phyloP scores from a whole-genome alignment of 1,139 yeast species.

The Saccharomyces hybrid region DNA sequence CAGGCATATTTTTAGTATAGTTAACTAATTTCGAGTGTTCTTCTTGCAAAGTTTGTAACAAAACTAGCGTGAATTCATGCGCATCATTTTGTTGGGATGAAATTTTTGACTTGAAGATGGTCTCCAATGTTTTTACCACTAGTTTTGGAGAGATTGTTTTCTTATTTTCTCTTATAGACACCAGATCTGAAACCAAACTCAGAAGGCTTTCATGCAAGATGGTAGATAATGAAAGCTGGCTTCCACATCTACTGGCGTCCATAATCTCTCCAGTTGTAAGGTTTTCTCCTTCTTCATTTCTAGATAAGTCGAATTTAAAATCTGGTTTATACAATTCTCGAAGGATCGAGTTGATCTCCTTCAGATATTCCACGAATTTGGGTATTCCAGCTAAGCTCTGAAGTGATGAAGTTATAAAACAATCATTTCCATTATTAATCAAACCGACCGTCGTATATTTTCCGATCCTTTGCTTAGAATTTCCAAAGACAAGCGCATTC shows the following conservation, averaged over 20 bases:
- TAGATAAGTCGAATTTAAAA: not conserved
- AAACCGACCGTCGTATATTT: slow-evolving; percentile 68
- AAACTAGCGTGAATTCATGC: slow-evolving; percentile 76
- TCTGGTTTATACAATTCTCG: slow-evolving; percentile 1
- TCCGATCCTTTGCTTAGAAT: slow-evolving; percentile 45
- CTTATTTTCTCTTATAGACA: slow-evolving; percentile 49
- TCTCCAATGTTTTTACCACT: slow-evolving; percentile 61
- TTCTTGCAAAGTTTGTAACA: slow-evolving; percentile 67
- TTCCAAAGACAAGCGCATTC: not conserved
- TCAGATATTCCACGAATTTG: slow-evolving; percentile 54
- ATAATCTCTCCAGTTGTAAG: not conserved
- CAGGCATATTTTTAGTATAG: slow-evolving; percentile 15
- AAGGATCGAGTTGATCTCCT: slow-evolving; percentile 33
- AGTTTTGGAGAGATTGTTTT: slow-evolving; percentile 71
- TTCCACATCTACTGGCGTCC: not conserved
- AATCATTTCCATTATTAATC: slow-evolving; percentile 74
- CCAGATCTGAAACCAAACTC: slow-evolving; percentile 35
- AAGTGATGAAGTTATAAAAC: slow-evolving; percentile 85
- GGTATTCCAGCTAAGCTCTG: slow-evolving; percentile 78
- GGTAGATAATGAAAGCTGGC: not conserved
- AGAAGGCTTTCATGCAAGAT: slow-evolving; percentile 10
- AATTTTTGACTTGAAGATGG: slow-evolving; percentile 68
- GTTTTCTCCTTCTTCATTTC: not conserved
- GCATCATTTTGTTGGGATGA: slow-evolving; percentile 89
- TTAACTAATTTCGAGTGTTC: slow-evolving; percentile 39